phyloP scores from a whole-genome alignment of 2,329 filamentous ascomycete genomes.

The Escovopsis sp. region DNA sequence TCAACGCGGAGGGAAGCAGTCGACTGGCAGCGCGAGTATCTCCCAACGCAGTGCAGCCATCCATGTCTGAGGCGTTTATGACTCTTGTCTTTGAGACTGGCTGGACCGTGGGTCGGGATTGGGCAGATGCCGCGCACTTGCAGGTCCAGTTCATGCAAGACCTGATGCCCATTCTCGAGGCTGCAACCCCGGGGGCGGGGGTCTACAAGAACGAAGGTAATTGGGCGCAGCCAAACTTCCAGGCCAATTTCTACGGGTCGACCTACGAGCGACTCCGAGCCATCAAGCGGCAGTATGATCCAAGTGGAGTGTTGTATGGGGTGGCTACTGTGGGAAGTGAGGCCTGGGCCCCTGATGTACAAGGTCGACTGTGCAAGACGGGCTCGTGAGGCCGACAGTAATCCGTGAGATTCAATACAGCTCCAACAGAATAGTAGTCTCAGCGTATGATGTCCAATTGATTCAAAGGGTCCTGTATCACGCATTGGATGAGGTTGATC shows the following conservation, averaged over 20 bases:
- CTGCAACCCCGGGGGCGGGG: conserved; percentile 18
- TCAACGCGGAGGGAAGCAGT: neutral
- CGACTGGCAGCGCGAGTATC: neutral
- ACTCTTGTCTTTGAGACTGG: neutral
- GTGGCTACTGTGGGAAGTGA: neutral
- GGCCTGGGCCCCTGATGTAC: neutral
- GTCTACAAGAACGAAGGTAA: neutral
- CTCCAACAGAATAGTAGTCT: too few species aligned
- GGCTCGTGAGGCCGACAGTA: neutral
- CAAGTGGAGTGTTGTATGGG: neutral
- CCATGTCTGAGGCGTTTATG: neutral
- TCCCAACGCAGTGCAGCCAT: neutral
- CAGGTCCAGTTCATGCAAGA: conserved; percentile 16
- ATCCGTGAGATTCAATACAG: too few species aligned
- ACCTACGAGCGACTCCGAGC: neutral
- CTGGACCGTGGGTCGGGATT: neutral
- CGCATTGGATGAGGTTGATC: too few species aligned
- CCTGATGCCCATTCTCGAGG: conserved; percentile 19
- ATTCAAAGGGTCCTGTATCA: too few species aligned
- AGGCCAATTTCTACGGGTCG: neutral
- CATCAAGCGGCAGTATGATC: conserved; percentile 1
- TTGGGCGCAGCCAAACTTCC: neutral
- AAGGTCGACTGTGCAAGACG: neutral
- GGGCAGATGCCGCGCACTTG: neutral
- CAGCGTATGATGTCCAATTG: too few species aligned